These are phyloP conservation scores for Schwanniomyces occidentalis DNA, from an alignment of 805 yeast species.

Conservation along the genomic window DNA sequence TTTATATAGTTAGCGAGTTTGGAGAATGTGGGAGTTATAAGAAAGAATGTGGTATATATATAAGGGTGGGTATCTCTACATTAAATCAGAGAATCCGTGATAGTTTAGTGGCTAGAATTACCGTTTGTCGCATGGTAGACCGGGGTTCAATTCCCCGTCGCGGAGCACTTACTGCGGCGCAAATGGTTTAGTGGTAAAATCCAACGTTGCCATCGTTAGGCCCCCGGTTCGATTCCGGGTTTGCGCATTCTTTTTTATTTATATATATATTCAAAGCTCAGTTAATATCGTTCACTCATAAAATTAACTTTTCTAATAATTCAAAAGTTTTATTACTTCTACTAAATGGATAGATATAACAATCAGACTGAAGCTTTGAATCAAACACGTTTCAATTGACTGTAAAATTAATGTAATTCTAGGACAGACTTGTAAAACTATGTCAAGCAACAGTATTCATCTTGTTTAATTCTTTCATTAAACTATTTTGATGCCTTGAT, in stretches of 20 bases:
- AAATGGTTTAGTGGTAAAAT: slow-evolving; percentile 16
- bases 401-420: too few relatives aligned
- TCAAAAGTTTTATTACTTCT: too few relatives aligned
- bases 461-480: too few relatives aligned
- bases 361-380: not conserved
- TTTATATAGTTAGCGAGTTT: too few relatives aligned
- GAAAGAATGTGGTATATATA: too few relatives aligned
- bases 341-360: too few relatives aligned
- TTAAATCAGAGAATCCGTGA: slow-evolving; percentile 14
- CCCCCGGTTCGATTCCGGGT: slow-evolving; percentile 18
- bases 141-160: slow-evolving; percentile 22
- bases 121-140: slow-evolving; percentile 23
- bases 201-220: slow-evolving; percentile 17
- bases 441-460: too few relatives aligned
- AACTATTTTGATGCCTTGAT: too few relatives aligned
- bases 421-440: too few relatives aligned
- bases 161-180: slow-evolving; percentile 13
- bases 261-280: too few relatives aligned
- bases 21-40: too few relatives aligned
- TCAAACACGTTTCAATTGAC: not conserved
- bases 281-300: not conserved
- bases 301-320: not conserved
- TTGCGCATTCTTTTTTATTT: slow-evolving; percentile 11
- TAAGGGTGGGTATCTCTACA: too few relatives aligned
- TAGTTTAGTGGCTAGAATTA: slow-evolving; percentile 21